Conservation (phyloP, 805 yeast genomes). For the Kurtzmaniella fragi region DNA sequence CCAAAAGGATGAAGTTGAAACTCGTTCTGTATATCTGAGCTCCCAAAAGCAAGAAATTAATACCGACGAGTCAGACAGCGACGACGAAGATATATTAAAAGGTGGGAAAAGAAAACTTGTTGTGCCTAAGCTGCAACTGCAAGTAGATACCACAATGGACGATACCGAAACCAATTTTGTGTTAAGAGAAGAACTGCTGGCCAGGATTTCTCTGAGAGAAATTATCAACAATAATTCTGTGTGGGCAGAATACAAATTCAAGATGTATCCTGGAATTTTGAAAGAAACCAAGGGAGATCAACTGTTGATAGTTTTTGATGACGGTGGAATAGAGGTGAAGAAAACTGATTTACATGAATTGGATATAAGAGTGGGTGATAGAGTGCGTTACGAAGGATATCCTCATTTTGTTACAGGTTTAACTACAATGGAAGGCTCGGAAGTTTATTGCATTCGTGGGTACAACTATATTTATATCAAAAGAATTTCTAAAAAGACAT, state of each 20-base stretch:
- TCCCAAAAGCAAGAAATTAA: constrained; percentile 5
- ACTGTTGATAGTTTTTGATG: constrained; percentile 37
- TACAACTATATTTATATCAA: constrained; percentile 44
- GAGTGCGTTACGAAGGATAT: constrained; percentile 24
- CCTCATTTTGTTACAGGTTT: constrained; percentile 46
- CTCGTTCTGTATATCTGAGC: not conserved
- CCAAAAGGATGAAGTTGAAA: constrained; percentile 2
- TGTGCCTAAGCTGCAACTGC: constrained; percentile 13
- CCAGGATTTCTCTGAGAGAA: constrained; percentile 4
- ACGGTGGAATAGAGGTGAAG: constrained; percentile 29
- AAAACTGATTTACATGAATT: constrained; percentile 38
- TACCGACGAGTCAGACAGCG: constrained; percentile 16
- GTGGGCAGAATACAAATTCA: constrained; percentile 49
- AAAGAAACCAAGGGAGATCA: constrained; percentile 17
- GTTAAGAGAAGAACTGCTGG: constrained; percentile 9
- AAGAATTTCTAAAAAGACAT: constrained; percentile 16
- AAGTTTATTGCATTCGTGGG: constrained; percentile 56
- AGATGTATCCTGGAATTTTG: constrained; percentile 47
- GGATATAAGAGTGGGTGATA: constrained; percentile 57
- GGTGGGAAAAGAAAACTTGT: constrained; percentile 9
- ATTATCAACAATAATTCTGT: constrained; percentile 30
- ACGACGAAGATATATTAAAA: constrained; percentile 5
- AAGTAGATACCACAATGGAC: constrained; percentile 1
- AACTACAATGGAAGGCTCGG: constrained; percentile 10
- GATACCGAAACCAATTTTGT: no score